phyloP scores from a whole-genome alignment of 257 asterid genomes.

The Solanum tarapatanum region DNA sequence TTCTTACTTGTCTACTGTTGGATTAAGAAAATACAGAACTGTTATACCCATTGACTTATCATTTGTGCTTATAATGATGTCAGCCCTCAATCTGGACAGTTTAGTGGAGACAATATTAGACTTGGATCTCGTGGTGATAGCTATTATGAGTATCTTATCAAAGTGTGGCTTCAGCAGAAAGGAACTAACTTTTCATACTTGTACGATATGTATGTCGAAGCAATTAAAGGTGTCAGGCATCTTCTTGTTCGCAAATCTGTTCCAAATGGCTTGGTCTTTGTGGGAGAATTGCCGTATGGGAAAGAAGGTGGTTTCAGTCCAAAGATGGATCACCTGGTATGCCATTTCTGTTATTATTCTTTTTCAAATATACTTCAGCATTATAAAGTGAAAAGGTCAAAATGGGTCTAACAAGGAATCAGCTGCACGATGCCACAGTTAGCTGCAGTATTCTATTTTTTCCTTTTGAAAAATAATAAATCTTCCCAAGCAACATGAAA shows the following conservation, averaged over 20 bases:
- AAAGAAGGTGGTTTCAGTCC: slow-evolving; percentile 66
- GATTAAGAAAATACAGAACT: not conserved
- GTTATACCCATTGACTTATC: not conserved
- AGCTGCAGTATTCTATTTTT: not conserved
- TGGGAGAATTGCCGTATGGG: slow-evolving; percentile 90
- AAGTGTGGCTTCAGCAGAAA: slow-evolving; percentile 86
- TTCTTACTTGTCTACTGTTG: not conserved
- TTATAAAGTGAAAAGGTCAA: not conserved
- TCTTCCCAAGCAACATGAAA: not conserved
- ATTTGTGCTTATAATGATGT: slow-evolving; percentile 19
- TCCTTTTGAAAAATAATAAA: not conserved
- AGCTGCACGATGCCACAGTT: not conserved
- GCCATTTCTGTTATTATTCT: slow-evolving; percentile 8
- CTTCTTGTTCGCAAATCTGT: slow-evolving; percentile 70
- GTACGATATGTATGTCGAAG: slow-evolving; percentile 74
- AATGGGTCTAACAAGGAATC: not conserved
- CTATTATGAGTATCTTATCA: slow-evolving; percentile 88
- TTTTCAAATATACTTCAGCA: not conserved
- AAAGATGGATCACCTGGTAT: slow-evolving; percentile 98
- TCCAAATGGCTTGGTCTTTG: slow-evolving; percentile 81
- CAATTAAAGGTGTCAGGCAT: slow-evolving; percentile 81
- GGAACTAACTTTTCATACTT: slow-evolving; percentile 57
- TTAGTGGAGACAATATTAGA: slow-evolving; percentile 82
- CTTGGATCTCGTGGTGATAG: slow-evolving; percentile 99
- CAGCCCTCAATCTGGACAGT: slow-evolving; percentile 86